Evolutionary conservation across 2,329 filamentous ascomycete species (phyloP), one percentile per base, ranked within the genome.

Genomic region (Fusarium devonianum): DNA sequence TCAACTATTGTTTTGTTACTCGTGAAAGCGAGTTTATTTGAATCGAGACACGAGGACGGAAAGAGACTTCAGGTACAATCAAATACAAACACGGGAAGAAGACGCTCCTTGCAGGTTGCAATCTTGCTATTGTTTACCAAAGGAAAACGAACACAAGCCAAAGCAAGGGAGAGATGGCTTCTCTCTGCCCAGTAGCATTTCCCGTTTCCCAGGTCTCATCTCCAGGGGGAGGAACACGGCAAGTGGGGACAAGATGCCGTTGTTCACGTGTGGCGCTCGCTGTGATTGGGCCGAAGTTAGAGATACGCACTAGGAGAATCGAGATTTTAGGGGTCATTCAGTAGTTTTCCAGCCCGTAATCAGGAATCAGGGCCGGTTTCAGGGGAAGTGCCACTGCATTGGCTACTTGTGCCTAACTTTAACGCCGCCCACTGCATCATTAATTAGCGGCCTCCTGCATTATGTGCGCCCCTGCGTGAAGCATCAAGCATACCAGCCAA

Each of bases 51-150:
- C 53, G 40, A 39, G 23, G 41, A 14, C 41, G 46, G 41, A 47
- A 56, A 41, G 38, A 36, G 30, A n/a, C 21, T 36, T 29, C 37
- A 33, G 18, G 39, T 30, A 48, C 43, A 38, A 32, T 40, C 30
- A 16, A 39, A 26, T 28, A 37, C 50, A 52, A 59, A 53, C 51
- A 57, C 56, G 52, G 53, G 28, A 43, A 45, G 42, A 34, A 32
- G 47, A 48, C 38, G 46, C 45, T 36, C 49, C 39, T 38, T 29
- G 12, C 26, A 33, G 23, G 41, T 26, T 32, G 21, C 35, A 16
- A 16, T 21, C 9, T 21, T 7, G 17, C 16, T 38, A 12, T 55
- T 37, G 41, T 42, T 52, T 53, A 42, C 22, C 37, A 14, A 37
- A 30, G 14, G 18, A 21, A 35, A 13, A 21, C 29, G 29, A 32